Conservation (phyloP, 169 alveolate genomes). For the Toxoplasma gondii region DNA sequence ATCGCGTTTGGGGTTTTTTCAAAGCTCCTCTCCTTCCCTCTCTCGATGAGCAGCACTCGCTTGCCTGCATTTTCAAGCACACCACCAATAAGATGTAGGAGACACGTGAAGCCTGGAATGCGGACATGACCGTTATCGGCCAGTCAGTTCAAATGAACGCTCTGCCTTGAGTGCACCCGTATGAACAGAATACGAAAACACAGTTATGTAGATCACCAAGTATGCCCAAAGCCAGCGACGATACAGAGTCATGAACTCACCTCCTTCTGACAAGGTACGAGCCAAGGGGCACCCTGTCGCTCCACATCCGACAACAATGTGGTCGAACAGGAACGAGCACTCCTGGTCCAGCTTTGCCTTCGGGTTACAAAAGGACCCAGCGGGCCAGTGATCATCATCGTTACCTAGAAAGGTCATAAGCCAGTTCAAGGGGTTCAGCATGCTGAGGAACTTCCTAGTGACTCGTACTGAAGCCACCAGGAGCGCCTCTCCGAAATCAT, state of each 20-base stretch:
- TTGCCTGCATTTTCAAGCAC: constrained; percentile 2
- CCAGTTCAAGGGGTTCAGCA: constrained; percentile 25
- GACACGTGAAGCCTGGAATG: background rate
- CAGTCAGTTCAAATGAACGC: background rate
- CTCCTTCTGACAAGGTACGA: constrained; percentile 75
- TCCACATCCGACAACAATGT: constrained; percentile 77
- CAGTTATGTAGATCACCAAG: no score
- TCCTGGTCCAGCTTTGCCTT: background rate
- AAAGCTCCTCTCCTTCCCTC: constrained; percentile 70
- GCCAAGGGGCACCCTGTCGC: constrained; percentile 80
- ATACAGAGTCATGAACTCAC: background rate
- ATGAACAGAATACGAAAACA: no score
- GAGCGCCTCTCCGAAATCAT: background rate
- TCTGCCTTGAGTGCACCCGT: background rate
- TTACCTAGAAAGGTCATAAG: background rate
- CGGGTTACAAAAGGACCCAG: constrained; percentile 1
- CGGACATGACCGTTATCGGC: background rate
- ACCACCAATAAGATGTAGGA: background rate
- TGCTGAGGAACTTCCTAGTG: constrained; percentile 12
- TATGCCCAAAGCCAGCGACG: no score
- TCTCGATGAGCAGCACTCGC: constrained; percentile 70
- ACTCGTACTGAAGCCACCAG: background rate
- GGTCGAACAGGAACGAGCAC: constrained; percentile 60
- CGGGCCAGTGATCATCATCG: background rate
- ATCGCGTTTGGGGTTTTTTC: constrained; percentile 53